Evolutionary conservation across 1,284 basidiomycete species (phyloP).

Genomic region (Agaricales sp.): DNA sequence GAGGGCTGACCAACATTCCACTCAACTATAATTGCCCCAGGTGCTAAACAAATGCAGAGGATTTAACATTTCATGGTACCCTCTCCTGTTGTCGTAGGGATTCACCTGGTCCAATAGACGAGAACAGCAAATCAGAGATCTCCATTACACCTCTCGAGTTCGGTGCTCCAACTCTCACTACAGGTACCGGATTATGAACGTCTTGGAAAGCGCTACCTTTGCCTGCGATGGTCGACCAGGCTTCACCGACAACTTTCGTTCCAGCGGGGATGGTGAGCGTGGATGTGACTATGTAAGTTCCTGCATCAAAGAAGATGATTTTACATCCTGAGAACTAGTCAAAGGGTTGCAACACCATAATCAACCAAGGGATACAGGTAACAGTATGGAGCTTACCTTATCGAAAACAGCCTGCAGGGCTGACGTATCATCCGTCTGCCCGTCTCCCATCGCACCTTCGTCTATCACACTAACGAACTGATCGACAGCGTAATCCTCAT

Average conservation of each 20-base stretch:
- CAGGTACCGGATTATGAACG: conserved; percentile 39
- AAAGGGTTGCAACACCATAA: not conserved
- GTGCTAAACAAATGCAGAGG: conserved; percentile 15
- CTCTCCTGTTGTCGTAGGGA: too few relatives aligned
- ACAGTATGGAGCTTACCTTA: conserved; percentile 31
- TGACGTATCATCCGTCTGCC: conserved; percentile 63
- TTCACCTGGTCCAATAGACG: conserved; percentile 44
- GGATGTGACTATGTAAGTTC: conserved; percentile 60
- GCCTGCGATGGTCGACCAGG: conserved; percentile 67
- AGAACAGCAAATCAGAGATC: conserved; percentile 50
- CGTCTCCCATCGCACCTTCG: conserved; percentile 66
- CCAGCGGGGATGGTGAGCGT: conserved; percentile 68
- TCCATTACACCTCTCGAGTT: conserved; percentile 42
- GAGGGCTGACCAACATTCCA: conserved; percentile 59
- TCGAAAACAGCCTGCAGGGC: conserved; percentile 37
- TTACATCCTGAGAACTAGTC: conserved; percentile 53
- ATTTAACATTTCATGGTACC: too few relatives aligned
- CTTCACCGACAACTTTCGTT: conserved; percentile 64
- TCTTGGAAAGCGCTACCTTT: conserved; percentile 49
- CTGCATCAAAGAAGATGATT: conserved; percentile 70
- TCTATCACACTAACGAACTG: conserved; percentile 65
- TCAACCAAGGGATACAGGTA: not conserved
- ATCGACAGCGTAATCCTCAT: conserved; percentile 44
- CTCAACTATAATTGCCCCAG: conserved; percentile 62
- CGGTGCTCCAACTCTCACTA: conserved; percentile 27